These are phyloP conservation scores for Globisporangium heterothallicum DNA, from an alignment of 352 stramenopile genomes.

Conservation along the genomic window DNA sequence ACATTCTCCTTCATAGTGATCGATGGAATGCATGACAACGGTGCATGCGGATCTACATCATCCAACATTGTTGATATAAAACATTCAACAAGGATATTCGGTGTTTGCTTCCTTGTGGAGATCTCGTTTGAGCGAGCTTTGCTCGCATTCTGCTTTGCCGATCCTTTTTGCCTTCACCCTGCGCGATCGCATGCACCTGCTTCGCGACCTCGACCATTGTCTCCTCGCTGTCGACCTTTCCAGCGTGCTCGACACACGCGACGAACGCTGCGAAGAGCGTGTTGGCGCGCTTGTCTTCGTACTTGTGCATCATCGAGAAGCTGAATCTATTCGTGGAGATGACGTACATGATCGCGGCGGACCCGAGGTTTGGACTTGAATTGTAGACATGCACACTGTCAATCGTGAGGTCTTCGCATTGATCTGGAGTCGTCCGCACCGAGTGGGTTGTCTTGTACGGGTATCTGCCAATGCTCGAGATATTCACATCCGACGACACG, in stretches of 20 bases:
- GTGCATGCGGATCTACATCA: too few relatives aligned
- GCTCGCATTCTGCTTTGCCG: too few relatives aligned
- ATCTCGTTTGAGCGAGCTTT: too few relatives aligned
- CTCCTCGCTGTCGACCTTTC: not conserved
- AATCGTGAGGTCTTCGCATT: not conserved
- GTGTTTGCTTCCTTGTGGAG: too few relatives aligned
- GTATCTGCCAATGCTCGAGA: constrained; percentile 15
- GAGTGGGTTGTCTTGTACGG: not conserved
- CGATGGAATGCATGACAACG: too few relatives aligned
- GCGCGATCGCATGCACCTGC: not conserved
- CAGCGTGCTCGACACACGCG: not conserved
- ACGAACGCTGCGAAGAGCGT: constrained; percentile 1
- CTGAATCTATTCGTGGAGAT: constrained; percentile 6
- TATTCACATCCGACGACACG: not conserved
- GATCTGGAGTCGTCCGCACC: not conserved
- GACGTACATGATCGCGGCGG: constrained; percentile 8
- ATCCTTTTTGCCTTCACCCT: too few relatives aligned
- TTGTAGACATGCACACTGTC: constrained; percentile 9
- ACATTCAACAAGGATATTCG: too few relatives aligned
- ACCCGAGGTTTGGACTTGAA: constrained; percentile 4
- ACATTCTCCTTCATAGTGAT: too few relatives aligned
- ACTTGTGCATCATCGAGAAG: constrained; percentile 14
- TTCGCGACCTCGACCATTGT: not conserved
- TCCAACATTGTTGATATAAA: too few relatives aligned
- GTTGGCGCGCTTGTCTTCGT: not conserved